Conservation (phyloP, 192 early-diverging fungal species). For the Gonapodya prolifera region DNA sequence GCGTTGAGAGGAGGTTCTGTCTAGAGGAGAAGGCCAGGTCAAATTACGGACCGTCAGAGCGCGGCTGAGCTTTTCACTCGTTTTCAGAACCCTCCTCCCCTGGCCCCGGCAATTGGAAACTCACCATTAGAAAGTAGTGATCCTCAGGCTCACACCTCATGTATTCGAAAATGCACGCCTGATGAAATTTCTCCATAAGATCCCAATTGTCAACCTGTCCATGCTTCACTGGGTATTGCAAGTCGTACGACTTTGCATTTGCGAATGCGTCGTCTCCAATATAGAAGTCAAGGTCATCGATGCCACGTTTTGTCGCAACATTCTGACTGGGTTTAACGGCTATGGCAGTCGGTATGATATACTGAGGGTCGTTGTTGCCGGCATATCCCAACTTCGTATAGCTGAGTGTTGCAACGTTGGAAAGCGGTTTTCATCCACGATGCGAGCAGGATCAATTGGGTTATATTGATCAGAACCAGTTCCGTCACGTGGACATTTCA, state of each 20-base stretch:
- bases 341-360: conserved; percentile 92
- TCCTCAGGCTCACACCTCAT: conserved; percentile 97
- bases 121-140: conserved; percentile 84
- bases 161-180: conserved; percentile 97
- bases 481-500: background rate
- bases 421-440: conserved; percentile 9
- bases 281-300: conserved; percentile 93
- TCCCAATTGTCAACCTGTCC: conserved; percentile 99
- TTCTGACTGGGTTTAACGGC: conserved; percentile 54
- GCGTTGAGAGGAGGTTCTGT: conserved; percentile 97
- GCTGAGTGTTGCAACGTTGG: conserved; percentile 17
- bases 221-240: conserved; percentile 89
- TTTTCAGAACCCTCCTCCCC: too few species aligned
- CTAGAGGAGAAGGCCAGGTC: conserved; percentile 21
- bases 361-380: conserved; percentile 87
- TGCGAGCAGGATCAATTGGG: conserved; percentile 7
- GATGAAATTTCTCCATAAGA: conserved; percentile 98
- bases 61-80: background rate
- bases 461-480: background rate
- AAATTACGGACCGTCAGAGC: background rate
- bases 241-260: conserved; percentile 78
- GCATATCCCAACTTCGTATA: conserved; percentile 98
- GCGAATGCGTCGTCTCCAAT: conserved; percentile 90
- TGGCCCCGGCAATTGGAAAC: too few species aligned
- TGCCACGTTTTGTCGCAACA: conserved; percentile 86